Evolutionary conservation across 2,329 filamentous ascomycete species (phyloP).

Genomic region (Macrophomina pseudophaseolina): DNA sequence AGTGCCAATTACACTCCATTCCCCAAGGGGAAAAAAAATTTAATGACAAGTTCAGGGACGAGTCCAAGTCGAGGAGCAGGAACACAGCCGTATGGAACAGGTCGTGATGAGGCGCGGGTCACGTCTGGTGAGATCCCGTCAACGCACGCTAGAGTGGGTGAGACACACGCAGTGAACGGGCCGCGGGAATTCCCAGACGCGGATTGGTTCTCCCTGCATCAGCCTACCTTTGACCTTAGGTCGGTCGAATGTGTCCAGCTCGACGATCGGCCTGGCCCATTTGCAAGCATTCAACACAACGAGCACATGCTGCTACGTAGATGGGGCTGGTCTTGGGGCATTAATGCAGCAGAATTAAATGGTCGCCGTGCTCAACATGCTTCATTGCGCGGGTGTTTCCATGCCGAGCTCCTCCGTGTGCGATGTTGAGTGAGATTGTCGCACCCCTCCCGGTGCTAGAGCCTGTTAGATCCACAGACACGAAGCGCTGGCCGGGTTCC

Average conservation of each 20-base stretch:
- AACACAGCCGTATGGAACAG: background rate
- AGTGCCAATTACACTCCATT: background rate
- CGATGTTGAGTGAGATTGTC: conserved; percentile 17
- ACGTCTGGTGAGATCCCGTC: conserved; percentile 11
- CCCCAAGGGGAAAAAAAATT: background rate
- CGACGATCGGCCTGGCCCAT: conserved; percentile 6
- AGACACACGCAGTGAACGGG: conserved; percentile 3
- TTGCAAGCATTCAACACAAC: background rate
- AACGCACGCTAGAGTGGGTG: conserved; percentile 15
- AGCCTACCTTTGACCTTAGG: background rate
- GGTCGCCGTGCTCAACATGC: background rate
- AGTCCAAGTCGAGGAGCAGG: background rate
- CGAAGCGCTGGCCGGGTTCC: conserved; percentile 1
- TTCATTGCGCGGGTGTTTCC: conserved; percentile 3
- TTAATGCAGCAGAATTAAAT: background rate
- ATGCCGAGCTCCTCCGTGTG: conserved; percentile 17
- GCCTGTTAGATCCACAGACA: background rate
- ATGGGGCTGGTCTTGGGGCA: background rate
- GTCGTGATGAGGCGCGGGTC: conserved; percentile 1
- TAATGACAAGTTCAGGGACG: too few relatives aligned
- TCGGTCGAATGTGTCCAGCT: conserved; percentile 9
- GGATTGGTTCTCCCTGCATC: conserved; percentile 14
- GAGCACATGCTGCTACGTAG: background rate
- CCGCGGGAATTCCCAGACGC: conserved; percentile 7
- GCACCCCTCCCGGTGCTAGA: conserved; percentile 3